Conservation (phyloP, 1,284 basidiomycete genomes). For the Sporisorium scitamineum region DNA sequence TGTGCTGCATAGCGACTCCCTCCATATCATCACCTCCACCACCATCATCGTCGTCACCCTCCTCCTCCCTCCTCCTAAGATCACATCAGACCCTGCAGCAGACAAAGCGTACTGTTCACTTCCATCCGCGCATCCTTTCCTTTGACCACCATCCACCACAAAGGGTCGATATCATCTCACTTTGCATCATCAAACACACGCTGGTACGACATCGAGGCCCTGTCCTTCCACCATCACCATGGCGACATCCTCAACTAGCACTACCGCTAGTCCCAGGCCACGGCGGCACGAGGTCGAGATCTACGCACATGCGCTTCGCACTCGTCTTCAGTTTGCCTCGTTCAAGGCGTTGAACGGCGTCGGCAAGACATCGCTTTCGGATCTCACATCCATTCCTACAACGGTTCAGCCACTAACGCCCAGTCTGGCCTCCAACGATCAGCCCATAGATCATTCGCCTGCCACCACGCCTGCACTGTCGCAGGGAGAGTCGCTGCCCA, state of each 20-base stretch:
- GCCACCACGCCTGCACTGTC: conserved; percentile 36
- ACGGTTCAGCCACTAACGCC: conserved; percentile 18
- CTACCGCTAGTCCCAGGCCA: conserved; percentile 2
- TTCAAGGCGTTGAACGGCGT: conserved; percentile 48
- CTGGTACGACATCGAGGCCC: neutral
- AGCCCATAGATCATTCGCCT: conserved; percentile 1
- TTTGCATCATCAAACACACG: neutral
- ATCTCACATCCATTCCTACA: conserved; percentile 17
- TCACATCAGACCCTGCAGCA: conserved; percentile 2
- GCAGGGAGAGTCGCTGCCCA: conserved; percentile 31
- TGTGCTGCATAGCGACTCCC: neutral
- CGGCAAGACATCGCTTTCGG: conserved; percentile 27
- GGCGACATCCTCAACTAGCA: conserved; percentile 5
- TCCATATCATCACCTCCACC: conserved; percentile 46
- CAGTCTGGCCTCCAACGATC: conserved; percentile 26
- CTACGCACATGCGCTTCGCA: conserved; percentile 48
- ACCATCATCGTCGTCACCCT: conserved; percentile 5
- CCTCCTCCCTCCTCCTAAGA: neutral
- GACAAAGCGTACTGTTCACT: neutral
- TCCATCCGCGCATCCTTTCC: neutral
- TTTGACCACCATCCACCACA: neutral
- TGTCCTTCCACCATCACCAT: conserved; percentile 5
- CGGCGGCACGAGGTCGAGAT: conserved; percentile 42
- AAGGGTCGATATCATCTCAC: neutral
- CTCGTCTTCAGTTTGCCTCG: conserved; percentile 44